Base-by-base conservation (phyloP, 164 flowering plant genomes). In the Vitis rupestris region DNA sequence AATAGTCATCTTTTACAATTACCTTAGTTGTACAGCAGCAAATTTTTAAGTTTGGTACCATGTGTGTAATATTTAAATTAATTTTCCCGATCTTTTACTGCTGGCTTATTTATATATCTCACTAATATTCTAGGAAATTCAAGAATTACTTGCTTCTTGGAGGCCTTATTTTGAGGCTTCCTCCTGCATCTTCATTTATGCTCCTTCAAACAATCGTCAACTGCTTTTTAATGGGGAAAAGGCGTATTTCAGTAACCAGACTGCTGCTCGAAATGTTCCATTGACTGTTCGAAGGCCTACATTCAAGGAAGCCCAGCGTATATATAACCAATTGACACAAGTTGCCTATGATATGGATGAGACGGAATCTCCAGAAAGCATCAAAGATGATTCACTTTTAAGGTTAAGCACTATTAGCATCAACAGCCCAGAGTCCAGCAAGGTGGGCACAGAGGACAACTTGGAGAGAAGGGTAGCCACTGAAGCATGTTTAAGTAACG, bases 231-330 rank as follows among this genome's bases (percentile, higher is more conserved):
- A 79, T 78, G 98, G 94, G 51, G 97, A 87, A 12, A 90, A 85
- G 59, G 83, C 96, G 62, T 74, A 70, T 69, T 93, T 95, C 68
- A 80, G 80, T 72, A 63, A 80, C 72, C 79, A 74, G 51, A 70
- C 79, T 68, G 66, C 72, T 55, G 72, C 88, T 31, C 67, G 84
- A 61, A 82, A 79, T 72, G 76, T 95, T 60, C 97, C 99, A 1
- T 74, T 93, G 63, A 85, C 81, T 70, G 92, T 95, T 56, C 82
- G 93, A 54, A 85, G 98, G 70, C 99, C 99, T 65, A 93, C 99
- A 49, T 82, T 87, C 0, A 93, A 91, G 80, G 99, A 95, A 85
- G 90, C 93, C 15, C 79, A 66, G 56, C 81, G 93, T 59, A 64
- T 95, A 48, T 89, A 90, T 79, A 74, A 77, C 59, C 83, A 82